Percentiles rank a stretch among this genome's conserved stretches.
phyloP scores from a whole-genome alignment of 2,329 filamentous ascomycete genomes.

The Pseudocercospora musae region DNA sequence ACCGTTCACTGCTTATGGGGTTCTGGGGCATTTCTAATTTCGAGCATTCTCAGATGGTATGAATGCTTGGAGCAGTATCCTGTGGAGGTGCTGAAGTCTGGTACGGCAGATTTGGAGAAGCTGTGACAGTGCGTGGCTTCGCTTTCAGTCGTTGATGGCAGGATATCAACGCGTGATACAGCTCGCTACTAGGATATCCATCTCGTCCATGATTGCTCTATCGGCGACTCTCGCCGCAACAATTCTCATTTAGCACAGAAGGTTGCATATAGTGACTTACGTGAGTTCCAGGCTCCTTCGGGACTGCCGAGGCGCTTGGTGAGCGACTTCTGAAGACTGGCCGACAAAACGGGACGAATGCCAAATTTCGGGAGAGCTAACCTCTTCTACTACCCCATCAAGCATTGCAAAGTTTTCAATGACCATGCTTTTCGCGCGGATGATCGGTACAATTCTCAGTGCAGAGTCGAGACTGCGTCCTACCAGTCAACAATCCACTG shows the following conservation, averaged over 20 bases:
- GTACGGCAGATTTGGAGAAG: not conserved
- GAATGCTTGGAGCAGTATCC: constrained; percentile 24
- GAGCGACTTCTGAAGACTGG: not conserved
- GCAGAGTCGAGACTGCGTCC: not conserved
- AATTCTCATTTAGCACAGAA: no score
- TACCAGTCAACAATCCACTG: constrained; percentile 60
- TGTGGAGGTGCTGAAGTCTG: constrained; percentile 2
- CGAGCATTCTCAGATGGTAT: constrained; percentile 31
- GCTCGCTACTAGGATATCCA: not conserved
- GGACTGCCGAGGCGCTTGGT: no score
- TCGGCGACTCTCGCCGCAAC: no score
- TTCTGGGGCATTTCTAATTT: constrained; percentile 32
- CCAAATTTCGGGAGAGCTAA: not conserved
- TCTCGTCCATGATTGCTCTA: not conserved
- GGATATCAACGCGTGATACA: not conserved
- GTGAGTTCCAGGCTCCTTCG: not conserved
- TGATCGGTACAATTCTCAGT: not conserved
- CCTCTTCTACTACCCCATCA: not conserved
- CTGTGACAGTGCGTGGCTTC: not conserved
- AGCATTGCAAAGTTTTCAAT: not conserved
- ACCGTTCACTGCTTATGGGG: constrained; percentile 24
- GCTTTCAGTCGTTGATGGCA: not conserved
- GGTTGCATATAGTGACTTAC: not conserved
- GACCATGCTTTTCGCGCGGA: not conserved
- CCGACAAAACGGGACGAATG: not conserved